phyloP scores from a whole-genome alignment of 169 alveolate genomes.

The Eimeria acervulina region DNA sequence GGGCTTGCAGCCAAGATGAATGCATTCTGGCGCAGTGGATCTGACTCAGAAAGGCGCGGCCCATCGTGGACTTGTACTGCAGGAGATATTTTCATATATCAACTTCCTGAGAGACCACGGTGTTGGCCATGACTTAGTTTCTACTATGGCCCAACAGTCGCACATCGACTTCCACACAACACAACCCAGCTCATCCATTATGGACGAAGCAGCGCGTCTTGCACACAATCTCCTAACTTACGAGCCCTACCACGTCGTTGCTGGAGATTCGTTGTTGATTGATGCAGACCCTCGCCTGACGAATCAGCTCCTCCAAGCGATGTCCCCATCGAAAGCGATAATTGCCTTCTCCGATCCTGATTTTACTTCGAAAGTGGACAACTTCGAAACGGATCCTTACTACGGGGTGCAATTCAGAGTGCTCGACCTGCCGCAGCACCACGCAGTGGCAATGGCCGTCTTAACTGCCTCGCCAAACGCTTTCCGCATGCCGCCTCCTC shows the following conservation, averaged over 20 bases:
- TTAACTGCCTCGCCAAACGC: slow-evolving; percentile 73
- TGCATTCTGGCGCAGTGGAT: slow-evolving; percentile 61
- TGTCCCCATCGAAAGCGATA: slow-evolving; percentile 79
- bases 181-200: slow-evolving; percentile 69
- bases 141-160: slow-evolving; percentile 80
- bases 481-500: slow-evolving; percentile 83
- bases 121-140: slow-evolving; percentile 62
- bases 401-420: slow-evolving; percentile 83
- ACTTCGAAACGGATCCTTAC: slow-evolving; percentile 78
- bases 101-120: slow-evolving; percentile 80
- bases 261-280: slow-evolving; percentile 80
- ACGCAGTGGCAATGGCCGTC: slow-evolving; percentile 51
- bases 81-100: slow-evolving; percentile 77
- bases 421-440: slow-evolving; percentile 71
- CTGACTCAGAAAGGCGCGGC: slow-evolving; percentile 78
- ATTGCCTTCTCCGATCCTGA: slow-evolving; percentile 84
- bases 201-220: slow-evolving; percentile 84
- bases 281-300: slow-evolving; percentile 79
- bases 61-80: slow-evolving; percentile 77
- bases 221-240: slow-evolving; percentile 81
- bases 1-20: not conserved
- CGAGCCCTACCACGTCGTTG: slow-evolving; percentile 84
- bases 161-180: slow-evolving; percentile 80
- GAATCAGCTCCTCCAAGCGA: slow-evolving; percentile 74
- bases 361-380: slow-evolving; percentile 47